These are phyloP conservation scores for Xeromyces bisporus DNA, from an alignment of 495 filamentous ascomycete species.

Conservation along the genomic window DNA sequence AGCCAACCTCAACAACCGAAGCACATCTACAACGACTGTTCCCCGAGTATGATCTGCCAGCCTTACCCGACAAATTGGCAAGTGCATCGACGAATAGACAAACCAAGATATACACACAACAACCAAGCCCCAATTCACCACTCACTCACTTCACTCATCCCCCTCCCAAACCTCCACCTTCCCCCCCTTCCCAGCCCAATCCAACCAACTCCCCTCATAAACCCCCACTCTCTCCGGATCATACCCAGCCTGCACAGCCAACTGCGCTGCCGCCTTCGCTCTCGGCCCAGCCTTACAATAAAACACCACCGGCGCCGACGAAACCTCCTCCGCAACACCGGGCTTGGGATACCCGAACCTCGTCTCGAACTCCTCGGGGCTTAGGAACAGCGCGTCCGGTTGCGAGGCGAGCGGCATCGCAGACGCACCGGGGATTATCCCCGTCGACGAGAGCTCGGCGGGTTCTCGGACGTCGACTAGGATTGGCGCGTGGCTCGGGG, in stretches of 20 bases:
- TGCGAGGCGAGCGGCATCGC: constrained; percentile 63
- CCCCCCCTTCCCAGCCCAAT: constrained; percentile 62
- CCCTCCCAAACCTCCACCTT: constrained; percentile 36
- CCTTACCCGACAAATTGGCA: too few species aligned
- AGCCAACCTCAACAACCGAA: too few species aligned
- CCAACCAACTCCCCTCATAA: constrained; percentile 78
- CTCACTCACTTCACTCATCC: constrained; percentile 8
- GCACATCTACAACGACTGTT: too few species aligned
- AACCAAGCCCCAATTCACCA: neutral
- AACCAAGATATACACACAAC: neutral
- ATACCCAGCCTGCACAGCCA: constrained; percentile 68
- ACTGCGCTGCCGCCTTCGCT: constrained; percentile 57
- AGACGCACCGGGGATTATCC: constrained; percentile 61
- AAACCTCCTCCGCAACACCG: constrained; percentile 8
- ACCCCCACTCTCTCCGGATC: constrained; percentile 51
- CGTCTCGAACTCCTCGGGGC: constrained; percentile 52
- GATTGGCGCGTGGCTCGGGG: constrained; percentile 14
- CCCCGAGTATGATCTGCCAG: too few species aligned
- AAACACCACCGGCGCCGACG: constrained; percentile 50
- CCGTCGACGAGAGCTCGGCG: constrained; percentile 46
- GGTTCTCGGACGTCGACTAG: constrained; percentile 74
- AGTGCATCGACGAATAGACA: neutral
- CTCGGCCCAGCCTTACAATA: constrained; percentile 89
- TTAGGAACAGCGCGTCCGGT: constrained; percentile 62
- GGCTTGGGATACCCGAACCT: constrained; percentile 32